A percentile compares a stretch with the other conserved stretches of the same genome.
Evolutionary conservation across 495 filamentous ascomycete species (phyloP).

Genomic region (Aspergillus diversus): DNA sequence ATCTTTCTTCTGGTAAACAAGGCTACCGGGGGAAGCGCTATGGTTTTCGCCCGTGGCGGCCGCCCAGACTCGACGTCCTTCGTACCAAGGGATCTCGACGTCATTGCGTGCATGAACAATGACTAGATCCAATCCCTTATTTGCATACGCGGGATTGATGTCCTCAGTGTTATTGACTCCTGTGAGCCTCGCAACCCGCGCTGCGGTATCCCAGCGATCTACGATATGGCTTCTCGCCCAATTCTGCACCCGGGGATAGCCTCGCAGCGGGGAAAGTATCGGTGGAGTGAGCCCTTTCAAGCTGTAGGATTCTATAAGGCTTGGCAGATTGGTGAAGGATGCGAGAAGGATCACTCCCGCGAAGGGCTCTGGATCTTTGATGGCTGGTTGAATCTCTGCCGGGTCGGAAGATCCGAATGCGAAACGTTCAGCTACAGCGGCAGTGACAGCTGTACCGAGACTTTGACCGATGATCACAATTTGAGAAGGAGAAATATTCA

Average conservation of each 20-base stretch:
- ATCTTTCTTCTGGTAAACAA: conserved; percentile 42
- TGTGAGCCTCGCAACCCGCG: conserved; percentile 50
- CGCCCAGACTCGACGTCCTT: conserved; percentile 57
- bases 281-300: conserved; percentile 80
- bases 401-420: conserved; percentile 47
- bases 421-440: conserved; percentile 72
- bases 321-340: conserved; percentile 73
- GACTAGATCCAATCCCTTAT: conserved; percentile 62
- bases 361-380: conserved; percentile 55
- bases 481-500: conserved; percentile 62
- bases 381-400: conserved; percentile 39
- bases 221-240: conserved; percentile 52
- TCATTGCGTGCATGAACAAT: conserved; percentile 78
- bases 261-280: conserved; percentile 71
- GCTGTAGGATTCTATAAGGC: conserved; percentile 71
- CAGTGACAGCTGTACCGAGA: conserved; percentile 83
- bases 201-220: conserved; percentile 60
- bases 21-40: conserved; percentile 55
- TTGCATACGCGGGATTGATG: conserved; percentile 38
- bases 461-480: conserved; percentile 88
- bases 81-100: conserved; percentile 70
- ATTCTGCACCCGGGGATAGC: conserved; percentile 55
- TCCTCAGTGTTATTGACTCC: conserved; percentile 33
- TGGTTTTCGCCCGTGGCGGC: conserved; percentile 46
- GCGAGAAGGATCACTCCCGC: conserved; percentile 78